These are phyloP conservation scores for Trichoderma orchidacearum DNA, from an alignment of 495 filamentous ascomycete genomes.

Conservation along the genomic window DNA sequence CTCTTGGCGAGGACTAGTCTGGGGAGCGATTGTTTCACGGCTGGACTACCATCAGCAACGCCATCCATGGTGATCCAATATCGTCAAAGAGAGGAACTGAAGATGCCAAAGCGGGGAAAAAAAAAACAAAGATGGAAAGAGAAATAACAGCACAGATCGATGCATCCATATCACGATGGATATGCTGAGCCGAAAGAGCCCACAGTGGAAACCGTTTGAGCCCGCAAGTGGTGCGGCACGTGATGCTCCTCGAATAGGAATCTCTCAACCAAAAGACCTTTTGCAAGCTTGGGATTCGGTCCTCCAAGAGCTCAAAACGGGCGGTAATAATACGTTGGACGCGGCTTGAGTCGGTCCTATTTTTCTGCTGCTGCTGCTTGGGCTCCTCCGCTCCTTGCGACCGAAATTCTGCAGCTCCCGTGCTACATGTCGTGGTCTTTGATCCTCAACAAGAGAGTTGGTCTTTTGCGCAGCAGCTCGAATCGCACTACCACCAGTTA, in stretches of 20 bases:
- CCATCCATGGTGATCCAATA: not conserved
- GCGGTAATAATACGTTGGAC: too few relatives aligned
- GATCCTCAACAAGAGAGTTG: not conserved
- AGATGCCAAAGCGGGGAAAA: not conserved
- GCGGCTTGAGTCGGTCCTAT: not conserved
- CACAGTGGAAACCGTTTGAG: not conserved
- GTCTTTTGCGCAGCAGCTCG: not conserved
- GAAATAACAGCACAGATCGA: not conserved
- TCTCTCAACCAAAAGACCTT: not conserved
- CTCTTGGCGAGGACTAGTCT: not conserved
- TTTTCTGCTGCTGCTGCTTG: too few relatives aligned
- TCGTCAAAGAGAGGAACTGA: not conserved
- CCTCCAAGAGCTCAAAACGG: not conserved
- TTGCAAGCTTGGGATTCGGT: not conserved
- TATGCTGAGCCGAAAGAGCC: not conserved
- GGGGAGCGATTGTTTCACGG: not conserved
- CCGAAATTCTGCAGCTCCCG: not conserved
- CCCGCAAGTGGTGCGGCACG: not conserved
- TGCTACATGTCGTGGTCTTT: conserved; percentile 1
- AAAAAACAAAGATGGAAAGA: not conserved
- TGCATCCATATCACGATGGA: not conserved
- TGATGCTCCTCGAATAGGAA: not conserved
- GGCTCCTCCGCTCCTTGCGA: not conserved
- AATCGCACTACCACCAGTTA: not conserved
- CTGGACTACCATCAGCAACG: not conserved